Conservation (phyloP, 2,329 filamentous ascomycete species). For the Pseudocercospora fijiensis region DNA sequence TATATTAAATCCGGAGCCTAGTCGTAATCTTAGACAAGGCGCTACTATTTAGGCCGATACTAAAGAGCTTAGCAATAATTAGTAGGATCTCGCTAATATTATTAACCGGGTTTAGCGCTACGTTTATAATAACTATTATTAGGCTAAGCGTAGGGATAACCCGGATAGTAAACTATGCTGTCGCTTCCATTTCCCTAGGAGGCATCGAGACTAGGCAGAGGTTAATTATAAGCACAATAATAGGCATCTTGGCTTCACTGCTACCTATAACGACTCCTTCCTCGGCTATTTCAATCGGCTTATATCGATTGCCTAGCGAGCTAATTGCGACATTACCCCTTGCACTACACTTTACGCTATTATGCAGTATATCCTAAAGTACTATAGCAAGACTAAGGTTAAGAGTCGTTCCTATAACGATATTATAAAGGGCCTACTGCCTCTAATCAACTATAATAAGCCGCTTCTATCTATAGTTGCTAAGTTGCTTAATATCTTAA, state of each 20-base stretch:
- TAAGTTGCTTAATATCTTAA: too few relatives aligned
- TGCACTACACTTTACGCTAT: neutral
- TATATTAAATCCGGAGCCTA: neutral
- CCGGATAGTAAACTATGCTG: neutral
- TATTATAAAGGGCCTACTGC: too few relatives aligned
- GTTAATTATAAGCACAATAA: slow-evolving; percentile 1
- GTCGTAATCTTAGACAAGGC: neutral
- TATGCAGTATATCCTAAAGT: neutral
- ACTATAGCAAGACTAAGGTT: too few relatives aligned
- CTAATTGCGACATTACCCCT: neutral
- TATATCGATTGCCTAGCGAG: neutral
- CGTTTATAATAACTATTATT: neutral
- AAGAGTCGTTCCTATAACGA: too few relatives aligned
- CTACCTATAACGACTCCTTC: neutral
- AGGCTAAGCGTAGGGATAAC: neutral
- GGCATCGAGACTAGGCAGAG: neutral
- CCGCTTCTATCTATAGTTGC: too few relatives aligned
- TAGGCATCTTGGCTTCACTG: too few relatives aligned
- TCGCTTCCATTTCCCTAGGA: neutral
- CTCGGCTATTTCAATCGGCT: neutral
- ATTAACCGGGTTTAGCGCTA: neutral
- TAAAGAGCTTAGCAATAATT: neutral
- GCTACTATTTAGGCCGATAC: neutral
- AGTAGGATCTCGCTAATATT: neutral
- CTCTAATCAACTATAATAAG: too few relatives aligned